These are phyloP conservation scores for Colletotrichum lupini DNA, from an alignment of 2,329 filamentous ascomycete species.

Conservation along the genomic window DNA sequence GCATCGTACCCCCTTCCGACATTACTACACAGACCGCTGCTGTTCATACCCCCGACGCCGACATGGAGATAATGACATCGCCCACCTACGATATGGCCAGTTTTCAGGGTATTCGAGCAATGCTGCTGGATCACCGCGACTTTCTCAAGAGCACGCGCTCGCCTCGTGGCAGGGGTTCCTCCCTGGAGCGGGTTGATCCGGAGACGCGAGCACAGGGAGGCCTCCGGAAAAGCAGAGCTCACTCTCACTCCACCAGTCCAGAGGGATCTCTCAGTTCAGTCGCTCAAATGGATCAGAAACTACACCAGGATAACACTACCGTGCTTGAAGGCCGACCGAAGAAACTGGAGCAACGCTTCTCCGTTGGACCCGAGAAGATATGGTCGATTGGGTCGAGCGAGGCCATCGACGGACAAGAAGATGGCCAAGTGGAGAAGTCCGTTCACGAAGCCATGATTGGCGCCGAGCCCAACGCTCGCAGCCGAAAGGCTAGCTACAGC, in stretches of 20 bases:
- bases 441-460: constrained; percentile 71
- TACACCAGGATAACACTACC: constrained; percentile 35
- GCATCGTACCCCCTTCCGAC: constrained; percentile 42
- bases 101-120: constrained; percentile 48
- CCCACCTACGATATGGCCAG: constrained; percentile 46
- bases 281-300: constrained; percentile 28
- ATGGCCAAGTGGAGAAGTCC: constrained; percentile 73
- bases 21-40: constrained; percentile 26
- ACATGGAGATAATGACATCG: constrained; percentile 44
- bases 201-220: constrained; percentile 42
- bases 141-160: constrained; percentile 42
- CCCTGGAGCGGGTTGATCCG: constrained; percentile 49
- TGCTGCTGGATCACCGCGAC: constrained; percentile 49
- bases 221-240: constrained; percentile 33
- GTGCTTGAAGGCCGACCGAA: constrained; percentile 46
- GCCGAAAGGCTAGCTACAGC: constrained; percentile 75
- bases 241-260: constrained; percentile 40
- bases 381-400: constrained; percentile 71
- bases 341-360: constrained; percentile 54
- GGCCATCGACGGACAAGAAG: constrained; percentile 54
- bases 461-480: constrained; percentile 71
- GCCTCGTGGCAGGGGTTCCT: constrained; percentile 39
- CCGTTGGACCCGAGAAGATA: constrained; percentile 64
- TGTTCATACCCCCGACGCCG: constrained; percentile 37
- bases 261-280: constrained; percentile 41